phyloP scores from a whole-genome alignment of 1,139 yeast genomes.

The Kazachstania sp. region DNA sequence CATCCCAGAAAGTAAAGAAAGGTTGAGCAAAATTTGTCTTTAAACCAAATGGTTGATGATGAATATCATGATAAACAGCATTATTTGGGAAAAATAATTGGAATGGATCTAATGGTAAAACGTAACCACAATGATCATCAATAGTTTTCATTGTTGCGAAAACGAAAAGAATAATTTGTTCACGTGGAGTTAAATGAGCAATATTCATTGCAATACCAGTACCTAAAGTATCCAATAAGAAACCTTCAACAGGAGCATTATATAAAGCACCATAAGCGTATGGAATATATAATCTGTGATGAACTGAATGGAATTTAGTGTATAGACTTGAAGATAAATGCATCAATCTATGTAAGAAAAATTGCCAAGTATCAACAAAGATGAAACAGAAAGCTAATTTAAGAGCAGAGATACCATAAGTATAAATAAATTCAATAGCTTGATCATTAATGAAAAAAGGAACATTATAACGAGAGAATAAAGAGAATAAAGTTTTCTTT shows the following conservation, averaged over 20 bases:
- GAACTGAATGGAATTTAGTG: slow-evolving; percentile 81
- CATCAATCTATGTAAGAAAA: slow-evolving; percentile 80
- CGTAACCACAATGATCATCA: slow-evolving; percentile 96
- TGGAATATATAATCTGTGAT: slow-evolving; percentile 89
- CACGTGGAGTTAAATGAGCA: slow-evolving; percentile 64
- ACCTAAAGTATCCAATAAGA: slow-evolving; percentile 82
- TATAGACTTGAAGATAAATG: slow-evolving; percentile 72
- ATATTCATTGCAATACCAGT: slow-evolving; percentile 72
- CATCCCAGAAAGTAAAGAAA: slow-evolving; percentile 91
- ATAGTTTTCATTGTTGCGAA: slow-evolving; percentile 93
- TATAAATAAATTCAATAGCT: slow-evolving; percentile 42
- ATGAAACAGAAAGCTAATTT: slow-evolving; percentile 57
- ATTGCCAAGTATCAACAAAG: slow-evolving; percentile 91
- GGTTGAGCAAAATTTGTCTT: slow-evolving; percentile 95
- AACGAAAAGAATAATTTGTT: slow-evolving; percentile 61
- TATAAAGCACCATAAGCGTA: slow-evolving; percentile 94
- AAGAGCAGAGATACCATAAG: slow-evolving; percentile 51
- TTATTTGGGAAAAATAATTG: slow-evolving; percentile 88
- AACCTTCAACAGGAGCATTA: slow-evolving; percentile 91
- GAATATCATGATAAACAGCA: slow-evolving; percentile 92
- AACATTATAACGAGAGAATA: slow-evolving; percentile 29
- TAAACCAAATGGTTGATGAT: slow-evolving; percentile 93
- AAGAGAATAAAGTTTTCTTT: slow-evolving; percentile 25
- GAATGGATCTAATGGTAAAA: slow-evolving; percentile 82
- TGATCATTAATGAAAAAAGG: slow-evolving; percentile 37